phyloP scores from a whole-genome alignment of 1,284 basidiomycete species.

The Ganoderma meredithae region DNA sequence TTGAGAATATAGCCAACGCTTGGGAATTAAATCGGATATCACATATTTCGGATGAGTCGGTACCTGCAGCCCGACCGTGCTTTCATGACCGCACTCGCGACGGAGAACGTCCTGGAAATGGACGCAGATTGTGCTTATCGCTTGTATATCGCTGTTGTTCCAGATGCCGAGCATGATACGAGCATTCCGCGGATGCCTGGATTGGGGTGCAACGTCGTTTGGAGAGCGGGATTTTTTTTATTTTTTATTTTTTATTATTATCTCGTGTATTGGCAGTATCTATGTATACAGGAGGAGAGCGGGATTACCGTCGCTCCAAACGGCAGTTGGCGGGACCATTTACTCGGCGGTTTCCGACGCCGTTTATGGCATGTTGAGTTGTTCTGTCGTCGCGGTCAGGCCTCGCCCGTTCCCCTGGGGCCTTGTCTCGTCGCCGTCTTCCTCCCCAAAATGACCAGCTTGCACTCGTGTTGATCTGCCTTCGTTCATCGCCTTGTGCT shows the following conservation, averaged over 20 bases:
- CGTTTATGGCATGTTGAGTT: neutral
- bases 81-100: neutral
- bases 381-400: neutral
- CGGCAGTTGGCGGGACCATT: constrained; percentile 13
- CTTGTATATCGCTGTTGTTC: neutral
- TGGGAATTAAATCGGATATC: constrained; percentile 12
- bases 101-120: neutral
- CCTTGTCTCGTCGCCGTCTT: too few relatives aligned
- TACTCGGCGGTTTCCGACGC: constrained; percentile 14
- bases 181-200: constrained; percentile 25
- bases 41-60: constrained; percentile 14
- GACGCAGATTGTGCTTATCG: neutral
- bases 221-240: constrained; percentile 27
- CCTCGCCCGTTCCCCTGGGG: too few relatives aligned
- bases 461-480: neutral
- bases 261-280: too few relatives aligned
- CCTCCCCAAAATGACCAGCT: neutral
- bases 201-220: constrained; percentile 14
- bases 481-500: neutral
- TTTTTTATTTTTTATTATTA: too few relatives aligned
- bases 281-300: too few relatives aligned
- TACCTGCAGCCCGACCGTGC: constrained; percentile 4
- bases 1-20: neutral
- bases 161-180: constrained; percentile 31
- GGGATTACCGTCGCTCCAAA: constrained; percentile 28